Base-by-base conservation (phyloP, 2,329 filamentous ascomycete genomes). In the Aspergillus pseudoterreus region DNA sequence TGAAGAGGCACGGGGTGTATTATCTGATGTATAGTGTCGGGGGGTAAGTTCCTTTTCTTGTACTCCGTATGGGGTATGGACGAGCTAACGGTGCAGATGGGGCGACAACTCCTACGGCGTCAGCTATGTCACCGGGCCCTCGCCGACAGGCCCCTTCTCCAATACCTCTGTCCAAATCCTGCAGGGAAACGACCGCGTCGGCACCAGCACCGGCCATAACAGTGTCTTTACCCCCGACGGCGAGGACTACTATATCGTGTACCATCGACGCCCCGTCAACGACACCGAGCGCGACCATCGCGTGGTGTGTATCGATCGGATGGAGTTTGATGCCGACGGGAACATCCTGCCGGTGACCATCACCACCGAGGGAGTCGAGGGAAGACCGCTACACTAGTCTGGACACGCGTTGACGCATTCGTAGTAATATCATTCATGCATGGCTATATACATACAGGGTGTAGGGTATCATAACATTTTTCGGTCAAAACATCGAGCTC, bases 1-100 rank as follows among this genome's bases (percentile, higher is more conserved):
- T 76, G 55, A 76, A 75, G 60, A 66, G 72, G 10, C 60, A 65
- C 4, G 73, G 70, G 21, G 60, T 64, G 3, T 76, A 76, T 57
- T 76, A 76, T 53, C 68, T 74, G 49, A 71, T 76, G 70, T 77
- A 72, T 69, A 74, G 71, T 30, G 73, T 75, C 38, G 74, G 74
- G 17, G 70, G 63, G 45, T 68, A 24, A 42, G 64, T 63, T 10
- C 15, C 1, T 9, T 19, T 45, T 30, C 35, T 24, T 22, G 12
- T 21, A 15, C 14, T 43, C 35, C 12, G 6, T 12, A 15, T 30
- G 19, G 19, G 19, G 19, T 19, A 19, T 27, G 30, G 39, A 30
- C 12, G 12, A 12, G 24, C 43, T 58, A 21, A 57, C 22, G 11
- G 4, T 12, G 41, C 24, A 68, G 66, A 49, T 79, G 77, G 77